These are phyloP conservation scores for Claviceps arundinis DNA, from an alignment of 2,329 filamentous ascomycete species.

Conservation along the genomic window DNA sequence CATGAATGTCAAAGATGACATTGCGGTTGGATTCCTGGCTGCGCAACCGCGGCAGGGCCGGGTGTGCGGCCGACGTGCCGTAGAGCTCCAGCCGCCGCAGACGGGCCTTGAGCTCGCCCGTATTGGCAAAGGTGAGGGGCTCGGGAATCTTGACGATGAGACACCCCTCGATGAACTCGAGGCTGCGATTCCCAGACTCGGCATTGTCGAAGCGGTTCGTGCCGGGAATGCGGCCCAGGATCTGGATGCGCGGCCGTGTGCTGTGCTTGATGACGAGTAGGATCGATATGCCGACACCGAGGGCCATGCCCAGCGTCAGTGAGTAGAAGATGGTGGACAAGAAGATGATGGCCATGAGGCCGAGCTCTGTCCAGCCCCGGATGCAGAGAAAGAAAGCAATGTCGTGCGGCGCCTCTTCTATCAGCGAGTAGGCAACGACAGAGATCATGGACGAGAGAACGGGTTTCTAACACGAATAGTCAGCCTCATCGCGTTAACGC, in stretches of 20 bases:
- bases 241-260: slow-evolving; percentile 89
- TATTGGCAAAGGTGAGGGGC: slow-evolving; percentile 93
- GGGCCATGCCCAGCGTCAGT: slow-evolving; percentile 80
- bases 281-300: slow-evolving; percentile 82
- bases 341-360: slow-evolving; percentile 83
- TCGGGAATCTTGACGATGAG: slow-evolving; percentile 97
- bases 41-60: slow-evolving; percentile 69
- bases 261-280: slow-evolving; percentile 82
- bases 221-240: slow-evolving; percentile 76
- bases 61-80: slow-evolving; percentile 73
- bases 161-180: slow-evolving; percentile 85
- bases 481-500: too few relatives aligned
- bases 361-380: slow-evolving; percentile 71
- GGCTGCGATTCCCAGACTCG: slow-evolving; percentile 53
- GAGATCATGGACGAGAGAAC: slow-evolving; percentile 89
- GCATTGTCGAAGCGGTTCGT: slow-evolving; percentile 80
- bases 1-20: slow-evolving; percentile 93
- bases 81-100: slow-evolving; percentile 78
- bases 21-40: slow-evolving; percentile 74
- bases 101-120: slow-evolving; percentile 75
- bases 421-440: slow-evolving; percentile 84
- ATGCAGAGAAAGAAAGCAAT: slow-evolving; percentile 81
- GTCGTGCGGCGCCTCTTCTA: slow-evolving; percentile 91
- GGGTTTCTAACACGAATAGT: slow-evolving; percentile 54
- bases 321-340: slow-evolving; percentile 90